phyloP scores from a whole-genome alignment of 2,329 filamentous ascomycete genomes.

The Pseudogymnoascus sp. region DNA sequence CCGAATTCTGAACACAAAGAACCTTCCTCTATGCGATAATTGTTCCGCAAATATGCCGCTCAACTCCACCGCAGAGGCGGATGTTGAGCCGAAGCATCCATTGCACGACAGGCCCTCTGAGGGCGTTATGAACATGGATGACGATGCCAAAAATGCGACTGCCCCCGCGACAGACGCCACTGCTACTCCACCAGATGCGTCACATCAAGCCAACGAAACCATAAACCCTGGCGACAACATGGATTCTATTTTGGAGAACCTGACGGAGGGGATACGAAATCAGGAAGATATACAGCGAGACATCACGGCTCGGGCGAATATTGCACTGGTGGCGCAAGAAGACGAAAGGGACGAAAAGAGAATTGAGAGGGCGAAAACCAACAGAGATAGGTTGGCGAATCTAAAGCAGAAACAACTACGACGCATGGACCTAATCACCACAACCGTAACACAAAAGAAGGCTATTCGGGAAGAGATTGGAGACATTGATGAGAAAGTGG shows the following conservation, averaged over 20 bases:
- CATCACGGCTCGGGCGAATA: slow-evolving; percentile 58
- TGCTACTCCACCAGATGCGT: neutral
- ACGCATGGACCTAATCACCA: slow-evolving; percentile 38
- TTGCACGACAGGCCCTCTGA: neutral
- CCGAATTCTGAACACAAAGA: neutral
- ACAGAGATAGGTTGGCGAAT: slow-evolving; percentile 51
- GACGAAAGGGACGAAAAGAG: slow-evolving; percentile 56
- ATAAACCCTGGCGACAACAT: slow-evolving; percentile 26
- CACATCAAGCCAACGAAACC: neutral
- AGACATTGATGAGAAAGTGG: slow-evolving; percentile 42
- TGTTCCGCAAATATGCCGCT: neutral
- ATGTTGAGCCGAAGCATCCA: neutral
- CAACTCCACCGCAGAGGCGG: slow-evolving; percentile 5
- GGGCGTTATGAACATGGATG: neutral
- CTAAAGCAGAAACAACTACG: slow-evolving; percentile 55
- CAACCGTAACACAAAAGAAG: slow-evolving; percentile 1
- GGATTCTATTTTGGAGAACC: slow-evolving; percentile 39
- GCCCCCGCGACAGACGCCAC: neutral
- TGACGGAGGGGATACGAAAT: slow-evolving; percentile 66
- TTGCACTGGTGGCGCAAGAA: slow-evolving; percentile 52
- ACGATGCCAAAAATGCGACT: slow-evolving; percentile 24
- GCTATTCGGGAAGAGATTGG: slow-evolving; percentile 59
- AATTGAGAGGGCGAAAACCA: slow-evolving; percentile 50
- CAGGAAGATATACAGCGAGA: slow-evolving; percentile 88
- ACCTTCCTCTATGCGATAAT: slow-evolving; percentile 4